A percentile compares a stretch with the other conserved stretches of the same genome.
Conservation (phyloP, 108 stramenopile genomes). For the Nitzschia palea region DNA sequence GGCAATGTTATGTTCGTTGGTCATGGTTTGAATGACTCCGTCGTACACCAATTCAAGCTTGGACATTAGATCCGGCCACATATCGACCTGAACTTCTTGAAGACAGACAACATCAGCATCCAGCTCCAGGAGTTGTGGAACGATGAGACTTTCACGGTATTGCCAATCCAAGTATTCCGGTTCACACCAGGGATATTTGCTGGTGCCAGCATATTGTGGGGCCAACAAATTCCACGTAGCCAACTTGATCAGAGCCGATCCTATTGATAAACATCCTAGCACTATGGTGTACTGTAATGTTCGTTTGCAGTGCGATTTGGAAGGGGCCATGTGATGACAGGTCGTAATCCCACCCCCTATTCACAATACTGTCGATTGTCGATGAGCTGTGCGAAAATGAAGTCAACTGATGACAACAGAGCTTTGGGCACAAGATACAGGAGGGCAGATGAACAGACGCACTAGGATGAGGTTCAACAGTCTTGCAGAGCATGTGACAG, state of each 20-base stretch:
- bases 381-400: no score
- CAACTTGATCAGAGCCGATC: not conserved
- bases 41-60: conserved; percentile 15
- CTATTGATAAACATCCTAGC: not conserved
- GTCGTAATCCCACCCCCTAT: no score
- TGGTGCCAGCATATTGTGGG: conserved; percentile 24
- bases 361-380: no score
- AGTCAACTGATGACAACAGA: no score
- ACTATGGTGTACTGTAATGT: no score
- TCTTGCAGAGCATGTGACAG: no score
- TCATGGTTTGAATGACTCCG: conserved; percentile 38
- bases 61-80: conserved; percentile 24
- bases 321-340: no score
- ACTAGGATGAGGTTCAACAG: no score
- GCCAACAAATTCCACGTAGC: conserved; percentile 48
- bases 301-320: no score
- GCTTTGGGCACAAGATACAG: no score
- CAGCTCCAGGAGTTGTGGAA: conserved; percentile 11
- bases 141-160: conserved; percentile 33
- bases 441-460: no score
- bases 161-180: conserved; percentile 41
- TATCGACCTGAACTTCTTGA: conserved; percentile 59
- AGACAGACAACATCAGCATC: conserved; percentile 54
- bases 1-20: conserved; percentile 34
- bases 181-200: conserved; percentile 30